Percentiles rank a stretch among this genome's conserved stretches.
Conservation (phyloP, 345 rosid species). For the Diplotaxis tenuifolia region DNA sequence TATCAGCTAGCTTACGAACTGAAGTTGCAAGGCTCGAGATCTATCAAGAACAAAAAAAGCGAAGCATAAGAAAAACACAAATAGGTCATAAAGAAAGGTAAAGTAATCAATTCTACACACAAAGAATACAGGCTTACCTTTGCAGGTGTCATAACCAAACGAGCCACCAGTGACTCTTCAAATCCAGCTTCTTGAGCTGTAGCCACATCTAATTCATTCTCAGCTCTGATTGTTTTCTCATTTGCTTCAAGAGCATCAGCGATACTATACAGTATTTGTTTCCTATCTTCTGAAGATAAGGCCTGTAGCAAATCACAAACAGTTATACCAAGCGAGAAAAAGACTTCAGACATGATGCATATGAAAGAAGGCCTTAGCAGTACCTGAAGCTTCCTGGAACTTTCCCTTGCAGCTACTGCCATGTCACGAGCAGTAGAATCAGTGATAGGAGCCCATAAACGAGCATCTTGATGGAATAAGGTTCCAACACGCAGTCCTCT, state of each 20-base stretch:
- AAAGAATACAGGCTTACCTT: conserved; percentile 48
- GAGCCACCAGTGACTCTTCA: conserved; percentile 71
- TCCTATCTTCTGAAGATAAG: conserved; percentile 76
- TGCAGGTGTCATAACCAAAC: conserved; percentile 73
- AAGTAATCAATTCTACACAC: background rate
- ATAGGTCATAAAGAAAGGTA: conserved; percentile 7
- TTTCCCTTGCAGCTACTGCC: conserved; percentile 95
- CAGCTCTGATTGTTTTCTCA: conserved; percentile 54
- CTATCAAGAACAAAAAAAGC: conserved; percentile 41
- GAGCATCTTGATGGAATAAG: conserved; percentile 90
- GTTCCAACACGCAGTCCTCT: conserved; percentile 88
- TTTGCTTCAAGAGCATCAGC: conserved; percentile 89
- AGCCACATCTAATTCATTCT: conserved; percentile 80
- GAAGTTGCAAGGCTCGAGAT: conserved; percentile 71
- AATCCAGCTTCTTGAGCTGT: conserved; percentile 71
- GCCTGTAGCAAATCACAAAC: conserved; percentile 52
- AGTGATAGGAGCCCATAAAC: conserved; percentile 55
- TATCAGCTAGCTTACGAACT: conserved; percentile 80
- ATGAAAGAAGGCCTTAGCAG: background rate
- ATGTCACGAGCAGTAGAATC: conserved; percentile 68
- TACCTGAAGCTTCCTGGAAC: conserved; percentile 93
- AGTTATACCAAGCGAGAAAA: conserved; percentile 9
- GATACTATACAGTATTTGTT: conserved; percentile 57
- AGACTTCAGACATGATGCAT: background rate
- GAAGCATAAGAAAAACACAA: conserved; percentile 3